A percentile compares a stretch with the other conserved stretches of the same genome.
These are phyloP conservation scores for Botrytis hyacinthi DNA, from an alignment of 2,329 filamentous ascomycete species.

Conservation along the genomic window DNA sequence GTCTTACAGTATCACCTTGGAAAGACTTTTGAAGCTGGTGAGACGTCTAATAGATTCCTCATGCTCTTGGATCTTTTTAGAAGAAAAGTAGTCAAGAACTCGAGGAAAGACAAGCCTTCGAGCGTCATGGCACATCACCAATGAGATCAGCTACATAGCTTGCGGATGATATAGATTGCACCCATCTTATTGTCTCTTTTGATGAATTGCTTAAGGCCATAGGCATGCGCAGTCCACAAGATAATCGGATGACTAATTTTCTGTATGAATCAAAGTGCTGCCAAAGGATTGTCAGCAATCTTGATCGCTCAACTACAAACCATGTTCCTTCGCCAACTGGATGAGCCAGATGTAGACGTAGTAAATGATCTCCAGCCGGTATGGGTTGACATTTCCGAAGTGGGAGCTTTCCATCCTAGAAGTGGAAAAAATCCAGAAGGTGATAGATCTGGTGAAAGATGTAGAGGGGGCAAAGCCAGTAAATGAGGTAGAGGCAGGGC, in stretches of 20 bases:
- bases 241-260: constrained; percentile 37
- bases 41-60: constrained; percentile 50
- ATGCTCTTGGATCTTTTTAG: constrained; percentile 54
- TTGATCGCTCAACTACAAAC: constrained; percentile 28
- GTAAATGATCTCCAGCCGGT: background rate
- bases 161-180: constrained; percentile 45
- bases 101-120: constrained; percentile 44
- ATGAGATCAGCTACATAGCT: constrained; percentile 42
- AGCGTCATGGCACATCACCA: constrained; percentile 47
- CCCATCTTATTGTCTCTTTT: constrained; percentile 46
- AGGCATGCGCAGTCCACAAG: constrained; percentile 40
- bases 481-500: background rate
- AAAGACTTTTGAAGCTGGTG: constrained; percentile 47
- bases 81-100: constrained; percentile 43
- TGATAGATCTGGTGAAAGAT: background rate
- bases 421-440: background rate
- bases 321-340: constrained; percentile 30
- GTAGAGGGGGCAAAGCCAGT: background rate
- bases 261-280: constrained; percentile 41
- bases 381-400: too few relatives aligned
- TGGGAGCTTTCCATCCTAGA: constrained; percentile 5
- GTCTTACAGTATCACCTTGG: constrained; percentile 48
- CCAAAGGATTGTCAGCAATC: constrained; percentile 39
- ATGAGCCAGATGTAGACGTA: constrained; percentile 28
- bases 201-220: constrained; percentile 45